A percentile compares a stretch with the other conserved stretches of the same genome.
Evolutionary conservation across 768 basidiomycete species (phyloP).

Genomic region (Psilocybe cyanescens): DNA sequence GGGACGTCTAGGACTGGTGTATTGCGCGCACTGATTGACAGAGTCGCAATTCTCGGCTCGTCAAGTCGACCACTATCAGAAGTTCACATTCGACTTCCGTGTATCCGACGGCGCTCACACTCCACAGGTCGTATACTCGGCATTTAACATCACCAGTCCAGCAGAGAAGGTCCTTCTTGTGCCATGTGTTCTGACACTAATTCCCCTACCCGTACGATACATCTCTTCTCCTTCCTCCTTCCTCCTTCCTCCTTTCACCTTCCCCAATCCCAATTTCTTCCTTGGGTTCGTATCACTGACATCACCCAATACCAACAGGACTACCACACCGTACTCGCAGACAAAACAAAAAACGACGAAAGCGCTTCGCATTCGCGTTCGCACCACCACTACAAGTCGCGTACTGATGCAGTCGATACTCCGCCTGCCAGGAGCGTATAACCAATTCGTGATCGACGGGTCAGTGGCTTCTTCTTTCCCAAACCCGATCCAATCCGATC

Average conservation of each 20-base stretch:
- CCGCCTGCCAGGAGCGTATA: slow-evolving; percentile 66
- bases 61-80: slow-evolving; percentile 56
- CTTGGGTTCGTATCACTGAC: not conserved
- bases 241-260: no score
- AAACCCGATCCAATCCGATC: no score
- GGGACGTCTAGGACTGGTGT: slow-evolving; percentile 79
- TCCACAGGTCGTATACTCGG: slow-evolving; percentile 57
- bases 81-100: slow-evolving; percentile 40
- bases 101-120: no score
- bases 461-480: slow-evolving; percentile 30
- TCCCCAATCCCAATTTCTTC: no score
- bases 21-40: slow-evolving; percentile 74
- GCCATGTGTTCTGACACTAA: slow-evolving; percentile 65
- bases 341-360: slow-evolving; percentile 7
- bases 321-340: slow-evolving; percentile 24
- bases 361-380: not conserved
- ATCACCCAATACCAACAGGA: slow-evolving; percentile 20
- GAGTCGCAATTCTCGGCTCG: slow-evolving; percentile 52
- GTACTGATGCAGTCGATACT: slow-evolving; percentile 80
- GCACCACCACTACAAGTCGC: slow-evolving; percentile 13
- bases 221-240: no score
- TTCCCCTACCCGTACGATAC: slow-evolving; percentile 48
- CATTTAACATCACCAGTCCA: slow-evolving; percentile 54
- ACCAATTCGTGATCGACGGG: slow-evolving; percentile 73
- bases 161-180: slow-evolving; percentile 62